Evolutionary conservation across 257 asterid genomes (phyloP).

Genomic region (Cruciata laevipes): DNA sequence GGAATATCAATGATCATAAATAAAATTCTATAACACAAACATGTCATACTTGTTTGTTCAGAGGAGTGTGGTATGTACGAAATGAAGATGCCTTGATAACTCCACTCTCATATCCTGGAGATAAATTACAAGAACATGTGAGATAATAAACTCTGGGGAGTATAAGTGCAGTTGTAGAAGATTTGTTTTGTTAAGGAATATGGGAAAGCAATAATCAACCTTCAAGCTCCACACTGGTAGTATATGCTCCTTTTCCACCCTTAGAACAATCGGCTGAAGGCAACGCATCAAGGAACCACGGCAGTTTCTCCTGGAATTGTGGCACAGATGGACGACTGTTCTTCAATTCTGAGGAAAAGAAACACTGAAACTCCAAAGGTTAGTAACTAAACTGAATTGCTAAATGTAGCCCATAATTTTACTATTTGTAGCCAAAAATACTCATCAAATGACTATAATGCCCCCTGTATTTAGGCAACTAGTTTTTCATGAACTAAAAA

Average conservation of each 20-base stretch:
- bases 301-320: constrained; percentile 84
- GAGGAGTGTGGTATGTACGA: constrained; percentile 94
- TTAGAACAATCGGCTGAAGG: constrained; percentile 97
- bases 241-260: constrained; percentile 95
- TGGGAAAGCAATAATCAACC: constrained; percentile 30
- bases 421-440: too few species aligned
- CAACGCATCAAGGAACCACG: constrained; percentile 90
- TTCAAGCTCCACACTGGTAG: constrained; percentile 70
- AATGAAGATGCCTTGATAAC: constrained; percentile 81
- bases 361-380: constrained; percentile 59
- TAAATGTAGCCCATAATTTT: too few species aligned
- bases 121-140: constrained; percentile 16
- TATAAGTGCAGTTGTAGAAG: too few species aligned
- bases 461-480: too few species aligned
- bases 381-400: too few species aligned
- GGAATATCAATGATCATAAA: constrained; percentile 4
- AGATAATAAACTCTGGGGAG: background rate
- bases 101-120: constrained; percentile 68
- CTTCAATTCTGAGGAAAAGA: constrained; percentile 77
- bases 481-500: too few species aligned
- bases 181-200: background rate
- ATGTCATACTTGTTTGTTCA: constrained; percentile 71
- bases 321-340: constrained; percentile 75
- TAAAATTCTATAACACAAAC: background rate
- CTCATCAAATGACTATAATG: too few species aligned